Conservation (phyloP, 192 early-diverging fungal genomes). For the Podila minutissima region DNA sequence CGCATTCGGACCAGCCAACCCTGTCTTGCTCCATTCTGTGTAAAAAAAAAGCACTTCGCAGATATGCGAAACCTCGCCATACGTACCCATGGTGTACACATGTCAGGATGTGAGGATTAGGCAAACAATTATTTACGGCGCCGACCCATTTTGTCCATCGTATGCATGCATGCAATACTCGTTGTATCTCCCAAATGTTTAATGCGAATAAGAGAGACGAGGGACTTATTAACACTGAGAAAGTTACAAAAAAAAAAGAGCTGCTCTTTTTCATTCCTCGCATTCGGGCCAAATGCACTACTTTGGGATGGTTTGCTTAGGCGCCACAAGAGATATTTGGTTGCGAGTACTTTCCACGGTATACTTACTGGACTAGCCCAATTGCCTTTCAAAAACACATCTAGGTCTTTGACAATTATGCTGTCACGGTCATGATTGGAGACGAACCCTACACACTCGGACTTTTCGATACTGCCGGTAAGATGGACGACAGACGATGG, state of each 20-base stretch:
- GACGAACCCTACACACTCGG: conserved; percentile 96
- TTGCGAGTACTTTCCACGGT: not conserved
- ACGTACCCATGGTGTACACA: too few species aligned
- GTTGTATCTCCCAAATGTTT: too few species aligned
- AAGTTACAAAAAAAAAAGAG: conserved; percentile 1
- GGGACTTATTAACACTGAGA: too few species aligned
- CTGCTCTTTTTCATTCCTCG: not conserved
- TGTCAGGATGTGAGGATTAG: too few species aligned
- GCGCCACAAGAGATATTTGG: not conserved
- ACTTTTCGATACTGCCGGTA: conserved; percentile 93
- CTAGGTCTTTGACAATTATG: conserved; percentile 98
- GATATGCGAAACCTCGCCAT: too few species aligned
- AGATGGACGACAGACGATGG: conserved; percentile 3
- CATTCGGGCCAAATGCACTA: not conserved
- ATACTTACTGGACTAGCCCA: not conserved
- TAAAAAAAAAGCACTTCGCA: too few species aligned
- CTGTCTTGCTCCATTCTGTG: too few species aligned
- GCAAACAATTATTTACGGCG: too few species aligned
- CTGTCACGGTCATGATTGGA: conserved; percentile 99
- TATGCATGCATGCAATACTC: too few species aligned
- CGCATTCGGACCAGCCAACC: not conserved
- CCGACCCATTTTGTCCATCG: too few species aligned
- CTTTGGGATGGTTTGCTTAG: not conserved
- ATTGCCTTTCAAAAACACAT: not conserved
- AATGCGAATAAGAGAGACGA: too few species aligned